Conservation (phyloP, 1,139 yeast genomes). For the Kodamaea fungicola region DNA sequence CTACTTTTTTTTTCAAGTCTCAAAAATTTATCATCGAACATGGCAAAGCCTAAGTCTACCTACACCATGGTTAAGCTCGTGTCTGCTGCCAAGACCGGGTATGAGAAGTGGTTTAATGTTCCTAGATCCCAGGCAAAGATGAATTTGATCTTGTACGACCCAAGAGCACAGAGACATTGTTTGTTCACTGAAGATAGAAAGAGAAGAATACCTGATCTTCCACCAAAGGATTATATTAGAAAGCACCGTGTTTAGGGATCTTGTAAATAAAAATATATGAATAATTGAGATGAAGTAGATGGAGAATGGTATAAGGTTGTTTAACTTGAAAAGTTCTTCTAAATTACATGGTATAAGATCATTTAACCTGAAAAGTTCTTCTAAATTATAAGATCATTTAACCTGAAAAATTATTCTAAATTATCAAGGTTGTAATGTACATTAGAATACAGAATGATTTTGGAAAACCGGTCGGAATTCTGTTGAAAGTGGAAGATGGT, state of each 20-base stretch:
- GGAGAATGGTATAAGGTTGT: no score
- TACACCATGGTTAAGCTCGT: constrained; percentile 46
- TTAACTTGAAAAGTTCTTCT: no score
- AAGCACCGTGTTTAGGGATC: constrained; percentile 24
- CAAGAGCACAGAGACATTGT: constrained; percentile 68
- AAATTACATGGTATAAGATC: no score
- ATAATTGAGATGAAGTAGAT: no score
- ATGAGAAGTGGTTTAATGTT: constrained; percentile 71
- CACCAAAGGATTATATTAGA: constrained; percentile 60
- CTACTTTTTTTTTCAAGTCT: neutral
- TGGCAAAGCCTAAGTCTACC: constrained; percentile 45
- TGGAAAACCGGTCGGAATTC: no score
- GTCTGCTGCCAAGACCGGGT: constrained; percentile 79
- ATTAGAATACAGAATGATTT: no score
- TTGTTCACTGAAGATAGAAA: constrained; percentile 84
- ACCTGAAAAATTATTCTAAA: no score
- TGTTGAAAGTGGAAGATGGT: no score
- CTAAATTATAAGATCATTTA: no score
- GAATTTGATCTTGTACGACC: constrained; percentile 87
- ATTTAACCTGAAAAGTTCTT: no score
- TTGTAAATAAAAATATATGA: neutral
- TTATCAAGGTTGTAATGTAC: no score
- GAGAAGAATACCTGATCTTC: constrained; percentile 67
- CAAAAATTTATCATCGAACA: constrained; percentile 11
- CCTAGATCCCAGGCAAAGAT: constrained; percentile 80